A percentile compares a stretch with the other conserved stretches of the same genome.
Conservation (phyloP, 257 asterid species). For the Nicotiana paniculata region DNA sequence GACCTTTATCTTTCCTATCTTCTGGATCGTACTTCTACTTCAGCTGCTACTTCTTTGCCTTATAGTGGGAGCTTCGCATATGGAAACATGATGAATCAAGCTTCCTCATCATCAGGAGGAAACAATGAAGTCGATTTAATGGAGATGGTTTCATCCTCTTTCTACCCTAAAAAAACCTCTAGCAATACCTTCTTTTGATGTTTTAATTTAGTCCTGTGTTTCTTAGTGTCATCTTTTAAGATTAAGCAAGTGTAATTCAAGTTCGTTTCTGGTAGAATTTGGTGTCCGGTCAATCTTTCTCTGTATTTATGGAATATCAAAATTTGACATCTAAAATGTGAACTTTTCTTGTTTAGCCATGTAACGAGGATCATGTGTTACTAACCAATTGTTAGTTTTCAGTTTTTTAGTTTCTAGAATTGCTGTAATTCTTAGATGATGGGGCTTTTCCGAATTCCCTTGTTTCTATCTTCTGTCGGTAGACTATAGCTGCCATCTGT, state of each 20-base stretch:
- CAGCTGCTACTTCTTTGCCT: background rate
- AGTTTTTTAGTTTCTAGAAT: conserved; percentile 13
- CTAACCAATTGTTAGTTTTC: conserved; percentile 12
- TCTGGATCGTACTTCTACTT: conserved; percentile 10
- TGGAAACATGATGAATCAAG: conserved; percentile 10
- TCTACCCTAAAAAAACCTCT: background rate
- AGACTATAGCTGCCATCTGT: background rate
- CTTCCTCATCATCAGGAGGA: background rate
- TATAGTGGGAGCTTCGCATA: background rate
- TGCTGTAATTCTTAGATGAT: background rate
- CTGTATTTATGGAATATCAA: too few relatives aligned
- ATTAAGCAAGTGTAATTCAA: too few relatives aligned
- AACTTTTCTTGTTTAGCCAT: too few relatives aligned
- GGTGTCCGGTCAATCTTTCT: too few relatives aligned
- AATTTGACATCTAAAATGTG: too few relatives aligned
- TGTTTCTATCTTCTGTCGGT: background rate
- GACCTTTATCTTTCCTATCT: conserved; percentile 16
- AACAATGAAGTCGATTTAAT: conserved; percentile 21
- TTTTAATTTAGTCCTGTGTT: background rate
- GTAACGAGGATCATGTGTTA: background rate
- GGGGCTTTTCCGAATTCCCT: background rate
- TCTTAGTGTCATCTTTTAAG: too few relatives aligned
- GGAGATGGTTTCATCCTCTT: conserved; percentile 22
- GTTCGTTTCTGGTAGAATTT: too few relatives aligned
- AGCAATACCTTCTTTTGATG: background rate